Evolutionary conservation across 805 yeast genomes (phyloP).

Genomic region (Suhomyces canberraensis): DNA sequence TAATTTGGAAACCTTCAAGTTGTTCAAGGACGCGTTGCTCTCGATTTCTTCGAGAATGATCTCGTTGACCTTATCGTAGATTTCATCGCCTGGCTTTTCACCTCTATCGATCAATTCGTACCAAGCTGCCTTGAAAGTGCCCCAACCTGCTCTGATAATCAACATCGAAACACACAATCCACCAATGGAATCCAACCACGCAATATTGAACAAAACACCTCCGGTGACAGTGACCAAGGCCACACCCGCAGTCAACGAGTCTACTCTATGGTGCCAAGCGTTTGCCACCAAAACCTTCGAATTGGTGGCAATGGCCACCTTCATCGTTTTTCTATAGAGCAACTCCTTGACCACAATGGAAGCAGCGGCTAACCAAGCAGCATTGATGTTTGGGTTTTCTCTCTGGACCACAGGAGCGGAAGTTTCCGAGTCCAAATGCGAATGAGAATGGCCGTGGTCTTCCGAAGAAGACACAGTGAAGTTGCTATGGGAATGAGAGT

Average conservation of each 20-base stretch:
- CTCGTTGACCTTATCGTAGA: conserved; percentile 42
- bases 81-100: conserved; percentile 46
- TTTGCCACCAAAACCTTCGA: conserved; percentile 92
- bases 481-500: conserved; percentile 50
- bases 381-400: conserved; percentile 64
- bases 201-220: conserved; percentile 72
- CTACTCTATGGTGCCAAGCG: conserved; percentile 99
- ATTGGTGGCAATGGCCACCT: conserved; percentile 71
- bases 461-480: conserved; percentile 4
- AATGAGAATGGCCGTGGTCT: conserved; percentile 12
- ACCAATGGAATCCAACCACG: conserved; percentile 90
- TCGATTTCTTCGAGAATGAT: conserved; percentile 34
- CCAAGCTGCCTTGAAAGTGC: conserved; percentile 66
- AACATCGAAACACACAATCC: conserved; percentile 82
- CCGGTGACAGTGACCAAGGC: conserved; percentile 86
- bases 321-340: conserved; percentile 77
- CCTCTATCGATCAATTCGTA: conserved; percentile 79
- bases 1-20: conserved; percentile 37
- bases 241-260: conserved; percentile 85
- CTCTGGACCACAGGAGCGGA: conserved; percentile 1
- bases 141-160: conserved; percentile 80
- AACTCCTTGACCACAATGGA: conserved; percentile 87
- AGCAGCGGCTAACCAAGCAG: conserved; percentile 94
- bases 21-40: conserved; percentile 23
- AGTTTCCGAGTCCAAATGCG: conserved; percentile 22